Evolutionary conservation across 176 grass and related monocot species (phyloP).

Genomic region (Thinopyrum elongatum): DNA sequence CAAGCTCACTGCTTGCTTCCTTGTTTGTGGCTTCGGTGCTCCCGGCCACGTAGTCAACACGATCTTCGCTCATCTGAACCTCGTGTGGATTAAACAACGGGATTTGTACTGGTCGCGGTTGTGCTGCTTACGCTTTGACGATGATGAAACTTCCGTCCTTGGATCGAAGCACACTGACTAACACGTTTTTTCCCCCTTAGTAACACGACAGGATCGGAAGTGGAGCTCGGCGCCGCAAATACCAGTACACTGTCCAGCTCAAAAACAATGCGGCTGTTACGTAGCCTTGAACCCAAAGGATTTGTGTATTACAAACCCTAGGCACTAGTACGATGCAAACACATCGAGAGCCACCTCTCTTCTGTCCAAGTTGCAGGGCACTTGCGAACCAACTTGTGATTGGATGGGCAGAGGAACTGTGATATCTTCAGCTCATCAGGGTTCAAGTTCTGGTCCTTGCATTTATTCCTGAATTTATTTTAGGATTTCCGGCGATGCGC

Average conservation of each 20-base stretch:
- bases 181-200: background rate
- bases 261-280: slow-evolving; percentile 16
- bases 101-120: background rate
- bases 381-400: no score
- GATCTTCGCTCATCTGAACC: no score
- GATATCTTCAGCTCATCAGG: no score
- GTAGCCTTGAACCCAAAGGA: slow-evolving; percentile 73
- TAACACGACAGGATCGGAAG: background rate
- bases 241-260: slow-evolving; percentile 16
- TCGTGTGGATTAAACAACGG: no score
- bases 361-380: slow-evolving; percentile 47
- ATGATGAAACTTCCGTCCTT: background rate
- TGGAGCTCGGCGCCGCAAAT: background rate
- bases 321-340: background rate
- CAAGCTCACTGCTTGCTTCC: no score
- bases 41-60: no score
- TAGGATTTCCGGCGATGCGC: no score
- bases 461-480: no score
- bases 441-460: no score
- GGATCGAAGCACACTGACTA: background rate
- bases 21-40: no score
- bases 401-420: no score
- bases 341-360: background rate
- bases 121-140: background rate
- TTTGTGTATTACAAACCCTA: background rate